Evolutionary conservation across 2,329 filamentous ascomycete genomes (phyloP).

Genomic region (Thielaviopsis populi): DNA sequence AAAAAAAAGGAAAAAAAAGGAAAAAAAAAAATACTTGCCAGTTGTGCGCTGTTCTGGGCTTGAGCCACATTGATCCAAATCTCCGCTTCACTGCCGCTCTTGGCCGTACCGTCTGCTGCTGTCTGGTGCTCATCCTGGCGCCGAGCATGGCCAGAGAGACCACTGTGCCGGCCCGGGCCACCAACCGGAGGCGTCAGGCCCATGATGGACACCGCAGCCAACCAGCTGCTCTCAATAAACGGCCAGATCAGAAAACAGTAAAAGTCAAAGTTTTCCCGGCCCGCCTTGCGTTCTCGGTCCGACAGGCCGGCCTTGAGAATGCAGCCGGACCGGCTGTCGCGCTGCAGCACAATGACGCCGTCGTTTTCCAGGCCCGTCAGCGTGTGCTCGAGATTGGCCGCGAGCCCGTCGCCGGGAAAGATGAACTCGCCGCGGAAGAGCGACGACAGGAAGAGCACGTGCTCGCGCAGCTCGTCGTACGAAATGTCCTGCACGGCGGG

Average conservation of each 20-base stretch:
- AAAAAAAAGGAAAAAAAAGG: too few relatives aligned
- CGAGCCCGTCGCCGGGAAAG: slow-evolving; percentile 75
- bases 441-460: slow-evolving; percentile 80
- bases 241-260: slow-evolving; percentile 99
- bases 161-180: too few relatives aligned
- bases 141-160: too few relatives aligned
- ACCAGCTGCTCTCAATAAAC: slow-evolving; percentile 88
- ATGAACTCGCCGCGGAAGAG: slow-evolving; percentile 96
- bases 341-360: slow-evolving; percentile 49
- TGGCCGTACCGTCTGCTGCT: not conserved
- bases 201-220: slow-evolving; percentile 76
- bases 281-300: slow-evolving; percentile 57
- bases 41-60: slow-evolving; percentile 66
- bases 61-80: slow-evolving; percentile 62
- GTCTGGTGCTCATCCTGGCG: not conserved
- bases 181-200: slow-evolving; percentile 60
- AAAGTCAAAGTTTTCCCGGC: slow-evolving; percentile 92
- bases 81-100: slow-evolving; percentile 34
- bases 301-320: slow-evolving; percentile 60
- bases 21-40: too few relatives aligned
- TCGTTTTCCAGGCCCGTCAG: slow-evolving; percentile 64
- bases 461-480: slow-evolving; percentile 56
- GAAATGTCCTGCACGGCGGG: slow-evolving; percentile 64
- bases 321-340: slow-evolving; percentile 24
- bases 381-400: slow-evolving; percentile 66